phyloP scores from a whole-genome alignment of 805 yeast species.

The Candida tammaniensis region DNA sequence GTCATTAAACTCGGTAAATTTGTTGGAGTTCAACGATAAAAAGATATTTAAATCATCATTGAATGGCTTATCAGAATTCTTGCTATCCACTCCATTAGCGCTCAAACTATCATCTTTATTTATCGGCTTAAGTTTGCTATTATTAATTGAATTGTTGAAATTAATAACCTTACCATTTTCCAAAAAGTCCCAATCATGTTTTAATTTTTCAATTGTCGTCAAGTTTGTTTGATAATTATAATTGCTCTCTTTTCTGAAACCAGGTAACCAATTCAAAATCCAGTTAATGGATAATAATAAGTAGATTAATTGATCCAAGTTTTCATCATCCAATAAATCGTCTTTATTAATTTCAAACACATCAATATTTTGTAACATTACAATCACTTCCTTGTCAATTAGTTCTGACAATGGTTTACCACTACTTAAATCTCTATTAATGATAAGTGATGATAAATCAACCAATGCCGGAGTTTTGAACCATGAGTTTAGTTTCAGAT shows the following conservation, averaged over 20 bases:
- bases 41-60: conserved; percentile 20
- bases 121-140: too few species aligned
- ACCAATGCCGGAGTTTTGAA: conserved; percentile 29
- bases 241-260: conserved; percentile 43
- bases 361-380: conserved; percentile 23
- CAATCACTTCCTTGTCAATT: conserved; percentile 23
- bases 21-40: conserved; percentile 31
- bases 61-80: neutral
- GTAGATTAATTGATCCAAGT: conserved; percentile 50
- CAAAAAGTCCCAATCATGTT: conserved; percentile 40
- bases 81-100: conserved; percentile 1
- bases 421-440: conserved; percentile 15
- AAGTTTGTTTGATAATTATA: conserved; percentile 21
- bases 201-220: conserved; percentile 29
- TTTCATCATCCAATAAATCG: conserved; percentile 53
- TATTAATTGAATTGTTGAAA: conserved; percentile 14
- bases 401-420: conserved; percentile 12
- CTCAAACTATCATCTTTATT: conserved; percentile 1
- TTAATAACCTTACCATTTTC: conserved; percentile 32
- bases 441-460: conserved; percentile 15
- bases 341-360: conserved; percentile 32
- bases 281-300: conserved; percentile 55
- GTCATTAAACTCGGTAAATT: conserved; percentile 33
- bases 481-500: conserved; percentile 21
- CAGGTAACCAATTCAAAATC: conserved; percentile 60